These are phyloP conservation scores for Bryoerythrophyllum caledonicum DNA, from an alignment of 225 moss, liverwort and hornwort species.

Conservation along the genomic window DNA sequence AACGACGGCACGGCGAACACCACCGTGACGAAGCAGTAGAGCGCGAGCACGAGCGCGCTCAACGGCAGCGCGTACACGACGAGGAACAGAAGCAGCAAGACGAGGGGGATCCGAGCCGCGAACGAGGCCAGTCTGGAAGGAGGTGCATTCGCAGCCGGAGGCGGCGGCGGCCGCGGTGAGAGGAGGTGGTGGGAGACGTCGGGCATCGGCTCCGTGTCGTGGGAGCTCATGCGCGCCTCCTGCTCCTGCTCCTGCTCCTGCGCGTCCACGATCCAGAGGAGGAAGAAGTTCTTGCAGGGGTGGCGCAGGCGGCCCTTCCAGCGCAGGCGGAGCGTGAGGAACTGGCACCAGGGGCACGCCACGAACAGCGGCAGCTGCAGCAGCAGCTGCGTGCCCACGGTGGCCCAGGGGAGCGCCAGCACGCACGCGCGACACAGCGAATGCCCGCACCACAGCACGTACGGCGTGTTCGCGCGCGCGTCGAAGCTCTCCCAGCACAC, in stretches of 20 bases:
- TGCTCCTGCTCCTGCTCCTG: no score
- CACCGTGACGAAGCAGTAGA: conserved; percentile 71
- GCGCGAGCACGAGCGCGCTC: conserved; percentile 77
- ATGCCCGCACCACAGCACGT: conserved; percentile 96
- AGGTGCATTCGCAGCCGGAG: no score
- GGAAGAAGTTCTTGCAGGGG: conserved; percentile 89
- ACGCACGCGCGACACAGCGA: conserved; percentile 85
- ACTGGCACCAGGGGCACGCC: conserved; percentile 95
- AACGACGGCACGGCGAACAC: conserved; percentile 88
- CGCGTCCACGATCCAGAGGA: conserved; percentile 79
- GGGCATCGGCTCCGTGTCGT: conserved; percentile 31
- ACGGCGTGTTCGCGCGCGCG: conserved; percentile 71
- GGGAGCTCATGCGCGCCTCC: no score
- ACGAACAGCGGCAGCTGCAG: conserved; percentile 92
- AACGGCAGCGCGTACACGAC: conserved; percentile 81
- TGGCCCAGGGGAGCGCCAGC: conserved; percentile 62
- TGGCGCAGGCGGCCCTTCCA: conserved; percentile 87
- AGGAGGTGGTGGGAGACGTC: background rate
- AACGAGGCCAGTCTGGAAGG: conserved; percentile 15
- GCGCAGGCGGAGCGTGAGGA: conserved; percentile 72
- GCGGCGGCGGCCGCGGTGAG: no score
- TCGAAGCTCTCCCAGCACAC: conserved; percentile 97
- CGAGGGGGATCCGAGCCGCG: conserved; percentile 75
- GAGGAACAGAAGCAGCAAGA: conserved; percentile 77
- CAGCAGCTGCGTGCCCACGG: conserved; percentile 54